Conservation (phyloP, 495 filamentous ascomycete species). For the Geoglossum glabrum region DNA sequence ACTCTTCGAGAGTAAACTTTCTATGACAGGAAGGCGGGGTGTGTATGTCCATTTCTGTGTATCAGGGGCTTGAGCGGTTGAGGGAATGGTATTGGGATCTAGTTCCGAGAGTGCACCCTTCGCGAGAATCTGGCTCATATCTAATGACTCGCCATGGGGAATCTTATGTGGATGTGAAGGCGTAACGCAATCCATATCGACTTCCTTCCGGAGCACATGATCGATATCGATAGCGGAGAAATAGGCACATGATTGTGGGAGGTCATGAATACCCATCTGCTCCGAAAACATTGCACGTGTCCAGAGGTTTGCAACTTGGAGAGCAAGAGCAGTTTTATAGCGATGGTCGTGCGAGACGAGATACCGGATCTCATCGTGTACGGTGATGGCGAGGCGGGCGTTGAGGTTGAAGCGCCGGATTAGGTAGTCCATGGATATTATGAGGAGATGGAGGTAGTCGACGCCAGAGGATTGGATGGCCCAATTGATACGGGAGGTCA, state of each 20-base stretch:
- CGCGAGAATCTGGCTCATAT: slow-evolving; percentile 52
- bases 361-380: slow-evolving; percentile 95
- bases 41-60: slow-evolving; percentile 43
- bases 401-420: slow-evolving; percentile 66
- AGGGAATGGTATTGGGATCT: slow-evolving; percentile 37
- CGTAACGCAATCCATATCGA: slow-evolving; percentile 91
- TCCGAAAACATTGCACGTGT: slow-evolving; percentile 92
- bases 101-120: slow-evolving; percentile 44
- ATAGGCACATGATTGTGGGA: slow-evolving; percentile 83
- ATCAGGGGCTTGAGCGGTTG: slow-evolving; percentile 19
- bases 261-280: slow-evolving; percentile 87
- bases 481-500: slow-evolving; percentile 97
- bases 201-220: slow-evolving; percentile 82
- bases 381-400: slow-evolving; percentile 76
- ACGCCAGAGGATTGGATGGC: slow-evolving; percentile 94
- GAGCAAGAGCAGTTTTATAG: slow-evolving; percentile 72
- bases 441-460: slow-evolving; percentile 89
- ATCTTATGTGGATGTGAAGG: slow-evolving; percentile 67
- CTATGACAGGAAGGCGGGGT: slow-evolving; percentile 62
- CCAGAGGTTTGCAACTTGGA: slow-evolving; percentile 92
- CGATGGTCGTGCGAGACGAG: slow-evolving; percentile 70
- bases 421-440: slow-evolving; percentile 88
- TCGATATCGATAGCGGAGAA: slow-evolving; percentile 95
- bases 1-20: slow-evolving; percentile 29
- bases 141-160: slow-evolving; percentile 64